Evolutionary conservation across 108 stramenopile species (phyloP), one percentile per base, ranked within the genome.

Genomic region (Skeletonema costatum): DNA sequence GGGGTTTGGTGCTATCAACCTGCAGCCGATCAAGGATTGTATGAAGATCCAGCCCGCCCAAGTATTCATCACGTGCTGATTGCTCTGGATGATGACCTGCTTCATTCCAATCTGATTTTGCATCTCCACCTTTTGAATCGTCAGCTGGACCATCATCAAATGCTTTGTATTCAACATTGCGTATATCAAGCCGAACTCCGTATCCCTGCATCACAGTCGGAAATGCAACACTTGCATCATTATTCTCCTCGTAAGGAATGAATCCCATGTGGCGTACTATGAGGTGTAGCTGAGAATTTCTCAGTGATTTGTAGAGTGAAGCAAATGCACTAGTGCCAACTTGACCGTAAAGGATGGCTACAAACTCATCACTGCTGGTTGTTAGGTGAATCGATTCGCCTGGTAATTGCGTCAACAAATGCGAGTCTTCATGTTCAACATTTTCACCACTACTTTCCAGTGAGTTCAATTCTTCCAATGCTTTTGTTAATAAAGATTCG

Each of bases 101-200:
- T 42, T 82, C 81, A 41, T 66, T 82, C 81, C 81, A 82, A 72
- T 82, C 81, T 60, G 32, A 33, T 59, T 67, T 63, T 6, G 38
- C 42, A 25, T 75, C 74, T 8, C 68, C 78, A 33, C 66, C 68
- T 44, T 77, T 65, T 11, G 32, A 11, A 53, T 75, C 79, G 36
- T 83, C 82, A 32, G 41, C 68, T 31, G 70, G 50, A 11, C 71
- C 70, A 66, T 91, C 93, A 72, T 93, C 90, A 75, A 91, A 93
- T 31, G 84, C 89, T 71, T 89, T 89, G 80, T 93, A 96, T 74
- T 96, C 95, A 12, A 96, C 91, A 76, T 93, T 96, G 4, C 92
- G 90, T 83, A 96, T 93, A 71, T 96, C 95, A 16, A 96, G 75
- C n/a, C 95, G 68, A 42, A 93, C 95, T 38, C 95, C 95, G 68